Evolutionary conservation across 2,329 filamentous ascomycete species (phyloP), one percentile per base, ranked within the genome.

Genomic region (Xylariaceae sp.): DNA sequence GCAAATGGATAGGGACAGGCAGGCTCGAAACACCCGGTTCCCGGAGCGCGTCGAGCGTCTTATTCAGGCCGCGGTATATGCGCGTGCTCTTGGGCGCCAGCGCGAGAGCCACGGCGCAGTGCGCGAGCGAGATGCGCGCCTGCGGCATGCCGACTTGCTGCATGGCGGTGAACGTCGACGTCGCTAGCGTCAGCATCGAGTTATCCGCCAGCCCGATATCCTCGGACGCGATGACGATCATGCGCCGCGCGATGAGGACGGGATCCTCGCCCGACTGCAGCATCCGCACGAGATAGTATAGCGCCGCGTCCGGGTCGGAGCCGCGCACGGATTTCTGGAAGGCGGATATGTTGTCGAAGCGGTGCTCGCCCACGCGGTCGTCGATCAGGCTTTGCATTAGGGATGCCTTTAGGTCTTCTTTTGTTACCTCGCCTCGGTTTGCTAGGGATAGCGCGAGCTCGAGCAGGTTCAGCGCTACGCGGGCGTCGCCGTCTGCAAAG

Each of bases 231-330:
- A 97, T 92, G 10, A 97, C 92, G 5, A 99, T 88, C 80, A 99
- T 90, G 39, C 94, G 88, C 1, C 94, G 86, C 4, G 94, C 93
- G 57, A 99, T 87, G 74, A 93, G 97, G 0, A 97, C 80, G 0
- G 93, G 90, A 68, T 97, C 94, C 74, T 97, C 93, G 60, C 93
- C 93, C 0, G 90, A 94, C 69, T 96, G 89, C 4, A 99, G 84
- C 94, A 99, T 99, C 42, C 94, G 88, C 0, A 90, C 90, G 1
- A 99, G 84, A 73, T 97, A 99, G 77, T 97, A 99, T 1, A 99
- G 81, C 0, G 93, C 83, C 0, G 93, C 94, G 73, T 97, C 89
- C 0, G 93, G 75, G 69, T 97, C 88, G 57, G 86, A 88, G 47
- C 94, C 94, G 51, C 94, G 88, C 8, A 97, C 87, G 2, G 92